Evolutionary conservation across 164 flowering plant genomes (phyloP), one percentile per base, ranked within the genome.

Genomic region (Macadamia tetraphylla): DNA sequence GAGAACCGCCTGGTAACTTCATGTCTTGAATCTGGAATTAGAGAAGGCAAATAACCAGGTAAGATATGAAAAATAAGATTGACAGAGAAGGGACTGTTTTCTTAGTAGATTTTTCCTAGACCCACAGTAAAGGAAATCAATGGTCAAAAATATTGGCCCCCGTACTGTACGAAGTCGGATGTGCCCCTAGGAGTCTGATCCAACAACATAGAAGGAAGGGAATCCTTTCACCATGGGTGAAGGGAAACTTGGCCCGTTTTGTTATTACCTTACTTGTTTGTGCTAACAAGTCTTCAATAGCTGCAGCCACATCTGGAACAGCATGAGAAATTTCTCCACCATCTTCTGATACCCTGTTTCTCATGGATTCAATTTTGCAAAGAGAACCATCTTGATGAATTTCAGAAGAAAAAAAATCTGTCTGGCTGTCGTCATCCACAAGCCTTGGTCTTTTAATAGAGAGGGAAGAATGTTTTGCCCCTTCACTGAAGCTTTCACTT

Each of bases 241-340:
- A 23, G 23, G 23, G 23, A 23, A 23, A 23, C 23, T 23, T 23
- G 44, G 32, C 63, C n/a, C 1, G 35, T 42, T 31, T 11, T 3
- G 29, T 55, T 60, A 66, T 40, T 74, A 94, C 98, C 96, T 90
- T 92, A 73, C 84, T 87, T 15, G 97, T 87, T 71, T 90, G 86
- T 83, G 85, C 99, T 70, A 92, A 74, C 75, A 90, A 77, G 75
- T 87, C 98, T 74, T 94, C 99, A 71, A 94, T 94, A 31, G 88
- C 92, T 68, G 92, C 78, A 69, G 97, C 97, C 40, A 92, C 95
- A 86, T 94, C 97, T 71, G 96, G 88, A 79, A 81, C 82, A 59
- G 62, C 71, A 71, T 70, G 76, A 70, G 82, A 71, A 76, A 18
- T 74, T 65, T 78, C 83, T 18, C 15, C 71, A 58, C 48, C 11